These are phyloP conservation scores for Fusarium sp. DNA, from an alignment of 2,329 filamentous ascomycete genomes.

Conservation along the genomic window DNA sequence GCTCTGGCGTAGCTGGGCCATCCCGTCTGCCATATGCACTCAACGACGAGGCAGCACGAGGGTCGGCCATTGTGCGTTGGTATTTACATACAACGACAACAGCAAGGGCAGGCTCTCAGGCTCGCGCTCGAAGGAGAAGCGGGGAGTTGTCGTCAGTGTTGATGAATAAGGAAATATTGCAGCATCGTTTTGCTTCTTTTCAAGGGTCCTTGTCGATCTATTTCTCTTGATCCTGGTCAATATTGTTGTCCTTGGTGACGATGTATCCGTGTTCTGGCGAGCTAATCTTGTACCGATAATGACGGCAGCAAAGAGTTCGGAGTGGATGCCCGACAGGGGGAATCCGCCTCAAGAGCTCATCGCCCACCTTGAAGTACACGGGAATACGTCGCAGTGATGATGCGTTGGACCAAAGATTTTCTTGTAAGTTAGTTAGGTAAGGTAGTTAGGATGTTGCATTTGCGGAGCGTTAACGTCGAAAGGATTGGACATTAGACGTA, in stretches of 20 bases:
- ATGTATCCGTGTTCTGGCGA: constrained; percentile 11
- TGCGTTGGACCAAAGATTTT: constrained; percentile 5
- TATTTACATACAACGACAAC: constrained; percentile 35
- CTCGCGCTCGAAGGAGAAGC: constrained; percentile 24
- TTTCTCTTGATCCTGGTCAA: constrained; percentile 23
- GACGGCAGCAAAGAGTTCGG: constrained; percentile 10
- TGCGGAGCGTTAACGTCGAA: constrained; percentile 17
- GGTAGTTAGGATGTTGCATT: constrained; percentile 25
- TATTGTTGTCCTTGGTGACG: constrained; percentile 36
- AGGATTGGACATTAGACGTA: constrained; percentile 28
- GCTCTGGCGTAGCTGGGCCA: constrained; percentile 40
- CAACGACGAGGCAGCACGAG: constrained; percentile 35
- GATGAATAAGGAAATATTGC: constrained; percentile 26
- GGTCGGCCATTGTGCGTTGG: constrained; percentile 40
- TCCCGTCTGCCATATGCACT: constrained; percentile 39
- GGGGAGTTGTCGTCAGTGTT: constrained; percentile 30
- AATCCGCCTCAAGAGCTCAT: constrained; percentile 38
- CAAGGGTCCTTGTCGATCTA: constrained; percentile 33
- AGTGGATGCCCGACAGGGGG: constrained; percentile 32
- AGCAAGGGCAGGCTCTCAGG: constrained; percentile 12
- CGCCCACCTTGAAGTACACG: constrained; percentile 6
- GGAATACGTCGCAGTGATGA: constrained; percentile 3
- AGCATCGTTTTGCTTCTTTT: constrained; percentile 36
- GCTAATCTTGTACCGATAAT: constrained; percentile 19
- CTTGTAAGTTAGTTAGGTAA: constrained; percentile 6